These are phyloP conservation scores for Aegilops tauschii DNA, from an alignment of 176 grass and related monocot genomes.

Conservation along the genomic window DNA sequence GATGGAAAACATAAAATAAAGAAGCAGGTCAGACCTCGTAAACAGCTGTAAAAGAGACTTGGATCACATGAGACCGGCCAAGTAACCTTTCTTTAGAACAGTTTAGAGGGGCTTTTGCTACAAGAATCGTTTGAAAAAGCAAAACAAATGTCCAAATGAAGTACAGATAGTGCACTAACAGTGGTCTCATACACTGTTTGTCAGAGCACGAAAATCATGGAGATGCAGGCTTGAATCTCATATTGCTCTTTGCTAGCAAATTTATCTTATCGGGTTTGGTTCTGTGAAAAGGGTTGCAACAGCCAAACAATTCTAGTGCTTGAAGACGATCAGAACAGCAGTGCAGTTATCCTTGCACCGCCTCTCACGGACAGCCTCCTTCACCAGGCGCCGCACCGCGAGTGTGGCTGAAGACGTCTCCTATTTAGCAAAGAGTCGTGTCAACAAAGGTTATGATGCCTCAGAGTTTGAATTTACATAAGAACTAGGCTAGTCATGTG, in stretches of 20 bases:
- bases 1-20: neutral
- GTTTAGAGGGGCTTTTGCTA: neutral
- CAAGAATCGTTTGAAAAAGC: neutral
- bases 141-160: neutral
- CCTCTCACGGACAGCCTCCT: slow-evolving; percentile 84
- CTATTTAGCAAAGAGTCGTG: slow-evolving; percentile 3
- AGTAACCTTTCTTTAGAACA: neutral
- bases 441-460: neutral
- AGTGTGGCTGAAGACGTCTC: slow-evolving; percentile 62
- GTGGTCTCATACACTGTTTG: neutral
- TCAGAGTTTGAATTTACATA: neutral
- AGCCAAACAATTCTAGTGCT: slow-evolving; percentile 22
- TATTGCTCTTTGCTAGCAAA: neutral
- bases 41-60: neutral
- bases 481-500: neutral
- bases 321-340: slow-evolving; percentile 75
- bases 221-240: neutral
- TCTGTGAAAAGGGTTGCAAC: neutral
- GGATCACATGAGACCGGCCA: neutral
- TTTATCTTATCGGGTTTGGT: neutral
- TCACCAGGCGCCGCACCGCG: slow-evolving; percentile 70
- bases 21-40: neutral
- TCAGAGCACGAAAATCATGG: neutral
- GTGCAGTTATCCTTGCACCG: slow-evolving; percentile 97
- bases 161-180: neutral